Evolutionary conservation across 345 rosid species (phyloP), one percentile per base, ranked within the genome.

Genomic region (Gossypium longicalyx): DNA sequence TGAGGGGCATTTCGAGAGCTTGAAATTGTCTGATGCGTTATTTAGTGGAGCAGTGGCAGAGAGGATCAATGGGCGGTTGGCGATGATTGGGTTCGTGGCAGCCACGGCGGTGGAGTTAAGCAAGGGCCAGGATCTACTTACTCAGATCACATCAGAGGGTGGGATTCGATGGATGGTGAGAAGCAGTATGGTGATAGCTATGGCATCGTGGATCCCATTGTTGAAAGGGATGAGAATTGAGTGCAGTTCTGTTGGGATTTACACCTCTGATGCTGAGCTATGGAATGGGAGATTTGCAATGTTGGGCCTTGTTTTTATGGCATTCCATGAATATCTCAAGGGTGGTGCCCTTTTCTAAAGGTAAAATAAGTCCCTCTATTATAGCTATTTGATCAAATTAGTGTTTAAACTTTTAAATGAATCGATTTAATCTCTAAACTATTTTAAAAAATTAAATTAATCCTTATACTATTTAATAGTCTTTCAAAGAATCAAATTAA

Each of bases 41-140:
- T 90, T 94, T 41, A 84, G 93, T 38, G 98, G 97, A 47, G 91
- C 90, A 0, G 97, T 90, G 5, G 97, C 97, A 12, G 98, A 94
- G 84, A 90, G 97, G 79, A 89, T 94, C 57, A 92, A 94, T 70
- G 93, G 94, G 0, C 83, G 97, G 64, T 82, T 94, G n/a, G 98
- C 97, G 7, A 90, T 94, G 98, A 78, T 92, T 0, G 97, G 97
- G 0, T 90, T 92, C 48, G 94, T 87, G 2, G 87, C 93, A 0
- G 97, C 97, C 0, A 57, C 88, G 48, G 97, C 85, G 6, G 82
- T 89, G 43, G 97, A 92, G 69, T 53, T 92, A 13, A 78, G 88
- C 34, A 89, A 83, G 2, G 94, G 97, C 5, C 89, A 94, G 53
- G 89, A 88, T 64, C 73, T 94, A 77, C 82, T 89, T 0, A 68